Percentiles rank a stretch among this genome's conserved stretches.
phyloP scores from a whole-genome alignment of 2,329 filamentous ascomycete genomes.

The Lecanicillium sp. region DNA sequence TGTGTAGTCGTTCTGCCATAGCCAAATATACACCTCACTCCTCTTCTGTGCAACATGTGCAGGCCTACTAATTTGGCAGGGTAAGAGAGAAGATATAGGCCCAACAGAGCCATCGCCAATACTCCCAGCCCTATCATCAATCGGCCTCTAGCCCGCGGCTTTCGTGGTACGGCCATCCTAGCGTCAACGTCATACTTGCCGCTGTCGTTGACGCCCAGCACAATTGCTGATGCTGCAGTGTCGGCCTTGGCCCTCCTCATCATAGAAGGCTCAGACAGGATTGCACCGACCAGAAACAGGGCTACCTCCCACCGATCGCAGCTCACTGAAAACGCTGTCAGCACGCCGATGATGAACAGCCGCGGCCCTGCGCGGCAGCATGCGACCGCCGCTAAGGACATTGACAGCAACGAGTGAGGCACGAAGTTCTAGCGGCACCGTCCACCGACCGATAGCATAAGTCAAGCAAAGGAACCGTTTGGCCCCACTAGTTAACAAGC shows the following conservation, averaged over 20 bases:
- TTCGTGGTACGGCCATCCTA: not conserved
- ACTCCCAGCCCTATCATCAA: not conserved
- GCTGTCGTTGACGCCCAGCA: not conserved
- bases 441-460: conserved; percentile 4
- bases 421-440: conserved; percentile 6
- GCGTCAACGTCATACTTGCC: not conserved
- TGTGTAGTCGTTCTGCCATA: too few relatives aligned
- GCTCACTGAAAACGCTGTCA: not conserved
- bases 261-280: conserved; percentile 3
- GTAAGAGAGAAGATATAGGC: conserved; percentile 5
- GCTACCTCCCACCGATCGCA: conserved; percentile 6
- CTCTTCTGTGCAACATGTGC: too few relatives aligned
- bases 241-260: not conserved
- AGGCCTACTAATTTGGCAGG: too few relatives aligned
- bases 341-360: not conserved
- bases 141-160: not conserved
- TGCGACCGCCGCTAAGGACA: not conserved
- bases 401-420: conserved; percentile 3
- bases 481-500: conserved; percentile 1
- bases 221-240: not conserved
- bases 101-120: not conserved
- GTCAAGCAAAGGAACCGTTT: not conserved
- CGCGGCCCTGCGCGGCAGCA: conserved; percentile 2
- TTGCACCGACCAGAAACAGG: conserved; percentile 2
- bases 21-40: too few relatives aligned